Conservation (phyloP, 2,329 filamentous ascomycete species). For the Sclerotinia subarctica region DNA sequence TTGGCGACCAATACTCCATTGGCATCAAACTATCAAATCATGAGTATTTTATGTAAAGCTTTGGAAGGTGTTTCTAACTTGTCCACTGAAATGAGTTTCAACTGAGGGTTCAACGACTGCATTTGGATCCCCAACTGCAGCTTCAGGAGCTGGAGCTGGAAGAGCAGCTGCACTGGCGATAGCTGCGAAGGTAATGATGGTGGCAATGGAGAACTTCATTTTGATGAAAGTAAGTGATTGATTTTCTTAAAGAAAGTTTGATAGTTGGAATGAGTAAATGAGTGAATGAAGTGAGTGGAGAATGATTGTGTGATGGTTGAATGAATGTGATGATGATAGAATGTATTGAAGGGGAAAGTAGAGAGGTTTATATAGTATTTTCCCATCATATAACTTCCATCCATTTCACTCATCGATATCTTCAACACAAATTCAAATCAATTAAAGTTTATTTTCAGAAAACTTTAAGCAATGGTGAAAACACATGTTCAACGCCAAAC, state of each 20-base stretch:
- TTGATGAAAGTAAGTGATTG: background rate
- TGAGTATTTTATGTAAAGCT: background rate
- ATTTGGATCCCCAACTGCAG: background rate
- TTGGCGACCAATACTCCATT: background rate
- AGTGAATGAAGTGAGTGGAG: background rate
- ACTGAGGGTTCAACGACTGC: background rate
- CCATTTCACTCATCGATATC: background rate
- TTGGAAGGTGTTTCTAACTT: background rate
- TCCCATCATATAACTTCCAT: background rate
- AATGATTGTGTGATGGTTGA: background rate
- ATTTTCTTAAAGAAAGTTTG: background rate
- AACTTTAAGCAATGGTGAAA: background rate
- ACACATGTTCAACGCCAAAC: background rate
- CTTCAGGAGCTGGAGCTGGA: background rate
- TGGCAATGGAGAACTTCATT: background rate
- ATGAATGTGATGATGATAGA: background rate
- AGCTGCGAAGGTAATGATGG: background rate
- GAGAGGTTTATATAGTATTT: conserved; percentile 5
- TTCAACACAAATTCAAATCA: no score
- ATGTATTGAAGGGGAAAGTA: background rate
- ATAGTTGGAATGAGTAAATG: background rate
- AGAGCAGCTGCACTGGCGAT: background rate
- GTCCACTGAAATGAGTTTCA: background rate
- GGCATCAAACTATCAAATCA: background rate
- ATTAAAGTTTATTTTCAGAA: no score